phyloP scores from a whole-genome alignment of 1,284 basidiomycete genomes.

The Dichomitus squalens region DNA sequence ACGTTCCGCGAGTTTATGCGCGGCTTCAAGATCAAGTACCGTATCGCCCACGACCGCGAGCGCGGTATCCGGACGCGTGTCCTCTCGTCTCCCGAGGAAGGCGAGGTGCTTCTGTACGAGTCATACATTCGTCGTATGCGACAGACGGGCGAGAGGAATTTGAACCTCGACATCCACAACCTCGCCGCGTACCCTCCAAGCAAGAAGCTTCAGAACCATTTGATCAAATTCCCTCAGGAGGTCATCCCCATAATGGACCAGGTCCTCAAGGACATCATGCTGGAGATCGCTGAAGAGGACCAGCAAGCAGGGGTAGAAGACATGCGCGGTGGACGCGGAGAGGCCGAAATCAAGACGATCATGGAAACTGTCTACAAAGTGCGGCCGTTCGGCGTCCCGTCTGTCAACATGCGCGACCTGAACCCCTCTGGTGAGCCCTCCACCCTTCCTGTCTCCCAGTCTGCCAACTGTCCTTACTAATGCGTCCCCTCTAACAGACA shows the following conservation, averaged over 20 bases:
- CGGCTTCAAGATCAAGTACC: conserved; percentile 94
- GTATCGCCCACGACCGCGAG: conserved; percentile 74
- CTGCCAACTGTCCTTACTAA: not conserved
- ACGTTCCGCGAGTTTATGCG: conserved; percentile 88
- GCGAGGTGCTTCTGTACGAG: conserved; percentile 78
- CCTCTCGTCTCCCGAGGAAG: conserved; percentile 65
- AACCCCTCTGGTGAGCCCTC: conserved; percentile 75
- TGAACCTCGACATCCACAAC: conserved; percentile 92
- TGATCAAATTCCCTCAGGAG: conserved; percentile 95
- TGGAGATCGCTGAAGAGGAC: conserved; percentile 81
- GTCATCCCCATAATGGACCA: conserved; percentile 97
- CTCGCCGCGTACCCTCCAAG: conserved; percentile 87
- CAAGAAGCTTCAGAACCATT: conserved; percentile 78
- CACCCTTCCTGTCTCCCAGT: too few relatives aligned
- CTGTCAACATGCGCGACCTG: conserved; percentile 89
- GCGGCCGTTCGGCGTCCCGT: conserved; percentile 82
- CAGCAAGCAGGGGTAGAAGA: conserved; percentile 66
- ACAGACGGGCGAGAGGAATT: conserved; percentile 86
- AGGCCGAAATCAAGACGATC: conserved; percentile 81
- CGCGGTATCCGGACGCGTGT: conserved; percentile 57
- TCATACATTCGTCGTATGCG: conserved; percentile 86
- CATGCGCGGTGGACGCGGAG: conserved; percentile 71
- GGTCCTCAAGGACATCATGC: conserved; percentile 88
- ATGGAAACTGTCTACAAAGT: conserved; percentile 88
- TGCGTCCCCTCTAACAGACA: conserved; percentile 61